These are phyloP conservation scores for Fusarium staphyleae DNA, from an alignment of 2,329 filamentous ascomycete genomes.

Conservation along the genomic window DNA sequence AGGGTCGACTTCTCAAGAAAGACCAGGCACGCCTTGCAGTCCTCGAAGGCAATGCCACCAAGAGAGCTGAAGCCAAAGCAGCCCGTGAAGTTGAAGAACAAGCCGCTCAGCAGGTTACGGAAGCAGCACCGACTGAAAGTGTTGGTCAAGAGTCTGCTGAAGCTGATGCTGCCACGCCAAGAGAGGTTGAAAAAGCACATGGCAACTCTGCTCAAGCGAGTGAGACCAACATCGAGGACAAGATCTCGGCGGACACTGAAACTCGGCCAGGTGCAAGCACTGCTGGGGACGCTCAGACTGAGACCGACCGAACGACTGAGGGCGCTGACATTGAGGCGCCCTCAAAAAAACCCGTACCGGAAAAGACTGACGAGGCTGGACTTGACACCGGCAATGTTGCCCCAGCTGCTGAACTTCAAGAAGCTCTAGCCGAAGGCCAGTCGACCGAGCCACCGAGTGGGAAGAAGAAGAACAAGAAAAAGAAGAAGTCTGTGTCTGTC, in stretches of 20 bases:
- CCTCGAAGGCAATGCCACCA: slow-evolving; percentile 34
- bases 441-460: slow-evolving; percentile 12
- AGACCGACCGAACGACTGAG: slow-evolving; percentile 1
- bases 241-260: background rate
- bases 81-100: slow-evolving; percentile 34
- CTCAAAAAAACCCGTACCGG: background rate
- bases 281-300: background rate
- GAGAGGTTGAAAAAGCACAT: background rate
- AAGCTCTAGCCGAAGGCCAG: slow-evolving; percentile 31
- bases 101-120: slow-evolving; percentile 17
- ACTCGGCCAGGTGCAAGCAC: background rate
- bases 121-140: slow-evolving; percentile 11
- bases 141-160: slow-evolving; percentile 15
- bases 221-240: background rate
- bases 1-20: slow-evolving; percentile 35
- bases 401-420: slow-evolving; percentile 2
- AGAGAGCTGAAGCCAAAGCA: slow-evolving; percentile 40
- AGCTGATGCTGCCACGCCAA: background rate
- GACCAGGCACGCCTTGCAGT: slow-evolving; percentile 28
- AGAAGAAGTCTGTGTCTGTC: slow-evolving; percentile 39
- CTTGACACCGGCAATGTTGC: background rate
- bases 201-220: background rate
- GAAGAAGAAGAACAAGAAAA: slow-evolving; percentile 45
- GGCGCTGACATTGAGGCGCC: background rate
- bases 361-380: background rate